Base-by-base conservation (phyloP, 805 yeast species). In the Kodamaea laetipori region DNA sequence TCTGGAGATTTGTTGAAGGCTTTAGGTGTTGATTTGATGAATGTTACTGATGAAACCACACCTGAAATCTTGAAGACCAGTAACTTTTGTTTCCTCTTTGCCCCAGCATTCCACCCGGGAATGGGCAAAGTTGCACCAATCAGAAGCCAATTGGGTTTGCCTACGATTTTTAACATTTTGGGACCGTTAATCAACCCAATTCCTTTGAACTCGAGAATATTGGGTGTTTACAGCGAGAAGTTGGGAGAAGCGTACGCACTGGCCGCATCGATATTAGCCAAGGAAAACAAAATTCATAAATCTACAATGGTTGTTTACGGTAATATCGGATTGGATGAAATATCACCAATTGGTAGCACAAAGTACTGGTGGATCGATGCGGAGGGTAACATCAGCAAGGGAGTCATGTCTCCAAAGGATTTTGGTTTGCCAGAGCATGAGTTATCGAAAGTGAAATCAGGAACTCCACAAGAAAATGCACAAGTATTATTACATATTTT, bases 101-200 rank as follows among this genome's bases (percentile, higher is more conserved):
- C 99, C 1, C 98, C 98, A 4, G 82, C 89, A 35, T 94, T 90
- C 73, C 98, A 94, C 62, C 85, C 86, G 9, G 95, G 92, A 4
- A 86, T 94, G 95, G 87, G 80, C 32, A 73, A 75, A 42, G 94
- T 92, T 6, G 95, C 90, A 1, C 71, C 76, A 13, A 66, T 94
- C n/a, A 75, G 99, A 56, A 76, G 84, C 34, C 71, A 79, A 19
- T 63, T 94, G 45, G 97, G 96, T 0, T 77, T 92, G 8, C 98
- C 98, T 2, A 85, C 98, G 1, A 87, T 94, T 17, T 94, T 94
- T 76, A 94, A 94, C 63, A 82, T 94, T 9, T 67, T 94, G 46
- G 99, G 99, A 0, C 99, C 99, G 1, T 67, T 94, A 47, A 71
- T 94, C 50, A 95, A 94, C 69, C 99, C 99, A 3, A 87, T 88